phyloP scores from a whole-genome alignment of 768 basidiomycete species.

The Candolleomyces efflorescens region DNA sequence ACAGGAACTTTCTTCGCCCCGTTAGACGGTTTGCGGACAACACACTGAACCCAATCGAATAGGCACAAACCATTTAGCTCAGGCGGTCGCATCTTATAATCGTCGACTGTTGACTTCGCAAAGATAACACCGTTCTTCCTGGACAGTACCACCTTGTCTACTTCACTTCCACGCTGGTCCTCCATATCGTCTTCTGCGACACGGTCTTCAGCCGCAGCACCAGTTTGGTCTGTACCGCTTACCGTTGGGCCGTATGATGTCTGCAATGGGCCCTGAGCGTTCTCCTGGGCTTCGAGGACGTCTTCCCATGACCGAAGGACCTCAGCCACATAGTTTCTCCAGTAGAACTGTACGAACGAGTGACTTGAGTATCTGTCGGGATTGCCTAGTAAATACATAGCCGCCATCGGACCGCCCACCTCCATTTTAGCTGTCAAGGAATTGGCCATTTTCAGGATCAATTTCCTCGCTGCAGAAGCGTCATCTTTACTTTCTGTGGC shows the following conservation, averaged over 20 bases:
- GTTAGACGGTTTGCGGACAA: too few relatives aligned
- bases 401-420: slow-evolving; percentile 23
- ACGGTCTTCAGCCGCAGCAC: too few relatives aligned
- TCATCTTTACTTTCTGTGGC: slow-evolving; percentile 6
- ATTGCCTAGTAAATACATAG: slow-evolving; percentile 20
- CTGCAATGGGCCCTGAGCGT: too few relatives aligned
- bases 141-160: too few relatives aligned
- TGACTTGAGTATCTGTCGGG: slow-evolving; percentile 29
- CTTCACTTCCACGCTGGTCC: too few relatives aligned
- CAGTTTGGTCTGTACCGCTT: too few relatives aligned
- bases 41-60: background rate
- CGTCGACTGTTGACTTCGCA: background rate
- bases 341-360: slow-evolving; percentile 21
- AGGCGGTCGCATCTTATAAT: background rate
- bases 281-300: too few relatives aligned
- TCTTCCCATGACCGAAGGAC: background rate
- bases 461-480: background rate
- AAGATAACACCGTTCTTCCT: background rate
- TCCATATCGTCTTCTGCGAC: too few relatives aligned
- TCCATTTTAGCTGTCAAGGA: slow-evolving; percentile 21
- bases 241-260: too few relatives aligned
- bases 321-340: slow-evolving; percentile 10
- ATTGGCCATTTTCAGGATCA: slow-evolving; percentile 21
- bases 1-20: background rate
- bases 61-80: background rate